Evolutionary conservation across 1,284 basidiomycete species (phyloP), one percentile per base, ranked within the genome.

Genomic region (Leccinum griseonigrum): DNA sequence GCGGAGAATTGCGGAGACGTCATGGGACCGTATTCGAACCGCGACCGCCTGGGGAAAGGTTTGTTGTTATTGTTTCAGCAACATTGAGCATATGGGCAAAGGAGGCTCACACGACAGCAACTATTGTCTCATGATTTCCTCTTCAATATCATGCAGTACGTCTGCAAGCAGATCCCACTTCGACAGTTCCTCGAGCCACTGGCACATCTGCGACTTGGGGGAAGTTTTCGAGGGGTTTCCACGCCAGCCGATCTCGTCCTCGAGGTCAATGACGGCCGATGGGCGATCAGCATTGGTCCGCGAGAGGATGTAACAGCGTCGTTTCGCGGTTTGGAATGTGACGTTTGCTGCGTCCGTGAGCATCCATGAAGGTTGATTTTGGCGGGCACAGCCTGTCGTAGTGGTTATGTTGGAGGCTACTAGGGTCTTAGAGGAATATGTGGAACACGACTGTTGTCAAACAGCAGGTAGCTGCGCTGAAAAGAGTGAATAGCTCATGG

Each of bases 401-500:
- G 79, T 82, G 0, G 81, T 78, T 0, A 86, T 85, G 70, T 92
- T 92, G 1, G 91, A 84, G 0, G 86, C 85, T n/a, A 94, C 82
- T 57, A 98, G 83, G 0, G 92, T 94, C 74, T 99, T 96, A 59
- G 22, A 98, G 87, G 74, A 95, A 98, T 0, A 88, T 87, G 62
- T 97, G 90, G 74, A 98, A 98, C 6, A 91, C 90, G 85, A 2
- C 93, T 84, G 69, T 98, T 96, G 70, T 98, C 97, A 1, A 92
- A 88, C 38, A 99, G 78, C 0, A 99, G 85, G 74, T 94, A 97
- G 55, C 63, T 64, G 55, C 55, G 2, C 55, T 3, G 43, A 36
- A 29, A 29, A 6, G 1, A 16, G 16, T 59, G 14, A 64, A 31
- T 4, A 7, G 48, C 4, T 13, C 46, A 54, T 46, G 4, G 13